Conservation (phyloP, 1,139 yeast species). For the Pichia sp. region DNA sequence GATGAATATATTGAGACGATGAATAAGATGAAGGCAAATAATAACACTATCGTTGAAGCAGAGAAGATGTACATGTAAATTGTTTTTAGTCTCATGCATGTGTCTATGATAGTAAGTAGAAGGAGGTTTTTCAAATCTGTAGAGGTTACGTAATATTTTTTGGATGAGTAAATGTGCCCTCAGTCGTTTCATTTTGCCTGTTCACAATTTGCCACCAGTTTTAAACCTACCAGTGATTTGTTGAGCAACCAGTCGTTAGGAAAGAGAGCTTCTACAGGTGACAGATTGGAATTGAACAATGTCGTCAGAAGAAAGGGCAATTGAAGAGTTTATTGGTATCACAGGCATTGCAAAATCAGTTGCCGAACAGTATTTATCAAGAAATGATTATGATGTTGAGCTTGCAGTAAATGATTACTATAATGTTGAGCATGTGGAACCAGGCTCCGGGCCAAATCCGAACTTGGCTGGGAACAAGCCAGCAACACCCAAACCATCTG, state of each 20-base stretch:
- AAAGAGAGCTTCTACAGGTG: too few species aligned
- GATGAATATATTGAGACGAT: constrained; percentile 95
- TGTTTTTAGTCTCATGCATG: neutral
- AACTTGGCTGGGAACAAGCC: constrained; percentile 19
- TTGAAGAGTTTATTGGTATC: constrained; percentile 44
- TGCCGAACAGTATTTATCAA: constrained; percentile 41
- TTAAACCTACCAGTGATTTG: neutral
- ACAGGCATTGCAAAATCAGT: constrained; percentile 43
- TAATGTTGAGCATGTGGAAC: constrained; percentile 11
- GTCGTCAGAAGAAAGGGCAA: constrained; percentile 7
- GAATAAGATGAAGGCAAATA: constrained; percentile 95
- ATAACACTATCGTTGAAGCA: constrained; percentile 83
- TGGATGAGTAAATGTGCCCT: neutral
- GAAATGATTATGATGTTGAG: constrained; percentile 36
- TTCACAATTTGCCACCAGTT: constrained; percentile 1
- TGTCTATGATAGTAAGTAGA: too few species aligned
- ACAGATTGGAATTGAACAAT: neutral
- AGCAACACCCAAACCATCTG: neutral
- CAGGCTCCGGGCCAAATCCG: constrained; percentile 14
- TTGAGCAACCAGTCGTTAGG: neutral
- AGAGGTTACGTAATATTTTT: neutral
- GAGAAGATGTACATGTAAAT: constrained; percentile 42
- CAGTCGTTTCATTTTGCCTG: neutral
- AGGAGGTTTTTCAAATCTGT: neutral
- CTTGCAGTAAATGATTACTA: constrained; percentile 20